Evolutionary conservation across 148 eudicot species (phyloP), one percentile per base, ranked within the genome.

Genomic region (Linanthus parryae): DNA sequence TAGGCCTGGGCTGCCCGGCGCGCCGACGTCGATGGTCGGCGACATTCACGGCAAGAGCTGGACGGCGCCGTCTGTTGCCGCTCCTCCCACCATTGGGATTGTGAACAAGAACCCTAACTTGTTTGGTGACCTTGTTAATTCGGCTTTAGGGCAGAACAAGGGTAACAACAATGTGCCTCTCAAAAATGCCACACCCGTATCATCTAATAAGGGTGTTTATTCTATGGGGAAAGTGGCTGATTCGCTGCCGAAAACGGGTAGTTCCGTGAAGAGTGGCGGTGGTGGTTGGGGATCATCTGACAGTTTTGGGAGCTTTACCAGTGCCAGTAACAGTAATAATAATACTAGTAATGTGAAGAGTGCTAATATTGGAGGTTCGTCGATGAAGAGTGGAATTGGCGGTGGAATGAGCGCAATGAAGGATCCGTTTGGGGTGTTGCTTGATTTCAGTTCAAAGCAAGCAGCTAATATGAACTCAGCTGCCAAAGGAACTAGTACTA

Each of bases 1-100:
- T 8, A 28, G 43, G 52, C 63, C 63, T 53, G 88, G 81, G 18
- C 59, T 60, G 48, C 33, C 79, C 24, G 64, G 72, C 0, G 95
- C 80, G 4, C 83, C 88, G 0, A 33, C 77, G 12, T 83, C 92
- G 0, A 90, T 90, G 97, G 95, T 81, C 11, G 97, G 97, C 2
- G 97, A 90, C 58, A 90, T 90, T 5, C 68, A 50, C 5, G 97
- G 97, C 26, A 83, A 76, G 76, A 90, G 77, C 51, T 90, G 95
- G 97, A n/a, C n/a, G n/a, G 65, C 51, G 23, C 52, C 83, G 0
- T 18, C 79, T 17, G 17, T 70, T 7, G 43, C 33, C 8, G 37
- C 30, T 8, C 43, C 35, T 2, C 53, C 66, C 0, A 36, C 52
- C 51, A 39, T 83, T 27, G 95, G 97, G n/a, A 63, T 90, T 57